Percentiles rank a stretch among this genome's conserved stretches.
phyloP scores from a whole-genome alignment of 208 protist species.

The Porcisia deanei region DNA sequence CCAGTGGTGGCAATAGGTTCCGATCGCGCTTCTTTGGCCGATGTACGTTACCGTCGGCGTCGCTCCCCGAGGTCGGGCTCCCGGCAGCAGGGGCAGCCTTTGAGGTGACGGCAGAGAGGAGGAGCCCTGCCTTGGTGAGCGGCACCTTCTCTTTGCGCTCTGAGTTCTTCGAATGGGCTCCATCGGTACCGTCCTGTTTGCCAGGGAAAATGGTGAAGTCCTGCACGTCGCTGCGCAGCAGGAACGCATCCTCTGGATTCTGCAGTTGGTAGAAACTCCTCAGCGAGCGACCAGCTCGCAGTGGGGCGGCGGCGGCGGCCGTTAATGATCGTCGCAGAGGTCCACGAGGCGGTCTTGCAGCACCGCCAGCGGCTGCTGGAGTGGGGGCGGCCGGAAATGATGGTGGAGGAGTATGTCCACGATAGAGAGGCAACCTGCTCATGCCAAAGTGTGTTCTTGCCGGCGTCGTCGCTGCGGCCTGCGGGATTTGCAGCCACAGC shows the following conservation, averaged over 20 bases:
- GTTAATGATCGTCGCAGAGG: background rate
- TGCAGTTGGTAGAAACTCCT: slow-evolving; percentile 45
- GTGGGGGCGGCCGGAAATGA: background rate
- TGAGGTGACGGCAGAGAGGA: slow-evolving; percentile 18
- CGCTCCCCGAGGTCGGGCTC: background rate
- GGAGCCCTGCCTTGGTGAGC: slow-evolving; percentile 16
- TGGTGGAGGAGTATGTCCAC: background rate
- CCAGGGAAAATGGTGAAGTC: background rate
- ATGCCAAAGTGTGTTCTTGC: background rate
- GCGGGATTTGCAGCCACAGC: background rate
- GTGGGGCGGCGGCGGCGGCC: background rate
- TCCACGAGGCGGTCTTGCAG: no score
- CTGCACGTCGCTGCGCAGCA: slow-evolving; percentile 21
- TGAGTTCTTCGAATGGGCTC: background rate
- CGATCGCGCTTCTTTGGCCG: slow-evolving; percentile 4
- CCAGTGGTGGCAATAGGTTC: background rate
- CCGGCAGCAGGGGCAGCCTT: background rate
- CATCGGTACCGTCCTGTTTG: background rate
- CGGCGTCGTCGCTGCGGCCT: background rate
- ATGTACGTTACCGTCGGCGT: background rate
- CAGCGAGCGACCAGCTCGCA: slow-evolving; percentile 3
- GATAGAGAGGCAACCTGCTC: background rate
- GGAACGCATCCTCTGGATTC: slow-evolving; percentile 40
- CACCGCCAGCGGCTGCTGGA: background rate
- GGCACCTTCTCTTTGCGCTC: background rate